Percentiles rank a stretch among this genome's conserved stretches.
Conservation (phyloP, 805 yeast species). For the Hanseniaspora thailandica region DNA sequence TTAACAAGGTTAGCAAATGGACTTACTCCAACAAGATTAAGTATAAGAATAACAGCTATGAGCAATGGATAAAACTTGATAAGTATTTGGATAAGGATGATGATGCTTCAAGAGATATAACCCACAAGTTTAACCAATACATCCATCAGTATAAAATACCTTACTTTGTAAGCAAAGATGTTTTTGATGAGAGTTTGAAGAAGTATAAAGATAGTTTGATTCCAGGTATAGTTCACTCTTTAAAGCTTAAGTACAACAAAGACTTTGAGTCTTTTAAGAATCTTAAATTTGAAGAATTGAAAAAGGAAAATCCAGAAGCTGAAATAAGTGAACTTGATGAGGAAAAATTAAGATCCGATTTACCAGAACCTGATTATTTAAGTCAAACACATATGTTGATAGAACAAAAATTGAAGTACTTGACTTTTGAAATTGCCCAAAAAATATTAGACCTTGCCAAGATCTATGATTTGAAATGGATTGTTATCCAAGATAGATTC, state of each 20-base stretch:
- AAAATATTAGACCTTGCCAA: constrained; percentile 64
- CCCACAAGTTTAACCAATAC: constrained; percentile 59
- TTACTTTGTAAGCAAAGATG: constrained; percentile 47
- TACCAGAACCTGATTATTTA: constrained; percentile 16
- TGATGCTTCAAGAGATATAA: constrained; percentile 29
- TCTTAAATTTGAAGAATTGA: constrained; percentile 6
- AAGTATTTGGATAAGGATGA: constrained; percentile 86
- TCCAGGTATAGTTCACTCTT: neutral
- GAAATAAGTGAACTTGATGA: constrained; percentile 19
- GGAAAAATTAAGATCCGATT: constrained; percentile 16
- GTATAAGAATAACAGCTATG: neutral
- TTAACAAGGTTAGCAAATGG: constrained; percentile 36
- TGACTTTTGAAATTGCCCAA: constrained; percentile 70
- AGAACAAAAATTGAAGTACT: constrained; percentile 23
- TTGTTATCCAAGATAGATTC: constrained; percentile 53
- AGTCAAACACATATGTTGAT: constrained; percentile 14
- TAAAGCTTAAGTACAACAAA: neutral
- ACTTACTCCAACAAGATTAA: neutral
- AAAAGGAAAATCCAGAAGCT: constrained; percentile 20
- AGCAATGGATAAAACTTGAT: constrained; percentile 62
- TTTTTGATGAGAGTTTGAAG: constrained; percentile 29
- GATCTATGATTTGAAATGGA: constrained; percentile 45
- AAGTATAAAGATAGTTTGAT: constrained; percentile 2
- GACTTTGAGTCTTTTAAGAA: constrained; percentile 14
- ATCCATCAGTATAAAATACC: constrained; percentile 63